These are phyloP conservation scores for Pichia sporocuriosa DNA, from an alignment of 805 yeast genomes.

Conservation along the genomic window DNA sequence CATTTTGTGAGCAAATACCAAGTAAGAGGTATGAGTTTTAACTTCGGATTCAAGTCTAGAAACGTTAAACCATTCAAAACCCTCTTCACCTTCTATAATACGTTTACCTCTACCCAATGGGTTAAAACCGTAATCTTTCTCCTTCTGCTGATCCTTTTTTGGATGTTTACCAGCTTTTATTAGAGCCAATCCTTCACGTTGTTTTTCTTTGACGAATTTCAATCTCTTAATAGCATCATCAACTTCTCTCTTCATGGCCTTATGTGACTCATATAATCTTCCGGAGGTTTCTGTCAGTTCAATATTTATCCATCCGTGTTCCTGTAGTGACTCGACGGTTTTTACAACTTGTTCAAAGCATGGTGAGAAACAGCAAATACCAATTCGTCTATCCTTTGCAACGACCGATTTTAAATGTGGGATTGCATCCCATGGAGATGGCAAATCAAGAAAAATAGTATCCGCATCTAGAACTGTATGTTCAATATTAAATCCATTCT, in stretches of 20 bases:
- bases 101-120: conserved; percentile 91
- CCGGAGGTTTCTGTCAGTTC: conserved; percentile 92
- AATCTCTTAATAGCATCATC: conserved; percentile 76
- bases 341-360: conserved; percentile 95
- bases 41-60: conserved; percentile 78
- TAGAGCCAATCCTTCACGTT: conserved; percentile 56
- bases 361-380: conserved; percentile 93
- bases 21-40: conserved; percentile 88
- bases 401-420: conserved; percentile 61
- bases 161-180: conserved; percentile 13
- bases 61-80: conserved; percentile 77
- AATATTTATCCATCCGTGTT: conserved; percentile 73
- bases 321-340: conserved; percentile 68
- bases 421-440: conserved; percentile 96
- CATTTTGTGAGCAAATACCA: conserved; percentile 72
- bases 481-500: conserved; percentile 65
- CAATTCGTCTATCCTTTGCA: conserved; percentile 44
- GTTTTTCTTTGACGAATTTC: conserved; percentile 70
- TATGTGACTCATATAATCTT: conserved; percentile 77
- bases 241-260: conserved; percentile 75
- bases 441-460: conserved; percentile 82
- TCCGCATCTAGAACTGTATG: conserved; percentile 48
- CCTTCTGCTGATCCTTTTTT: conserved; percentile 15
- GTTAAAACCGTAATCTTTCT: conserved; percentile 52
- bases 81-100: conserved; percentile 79